phyloP scores from a whole-genome alignment of 306 rosid genomes.

The Erythrophleum fordii region DNA sequence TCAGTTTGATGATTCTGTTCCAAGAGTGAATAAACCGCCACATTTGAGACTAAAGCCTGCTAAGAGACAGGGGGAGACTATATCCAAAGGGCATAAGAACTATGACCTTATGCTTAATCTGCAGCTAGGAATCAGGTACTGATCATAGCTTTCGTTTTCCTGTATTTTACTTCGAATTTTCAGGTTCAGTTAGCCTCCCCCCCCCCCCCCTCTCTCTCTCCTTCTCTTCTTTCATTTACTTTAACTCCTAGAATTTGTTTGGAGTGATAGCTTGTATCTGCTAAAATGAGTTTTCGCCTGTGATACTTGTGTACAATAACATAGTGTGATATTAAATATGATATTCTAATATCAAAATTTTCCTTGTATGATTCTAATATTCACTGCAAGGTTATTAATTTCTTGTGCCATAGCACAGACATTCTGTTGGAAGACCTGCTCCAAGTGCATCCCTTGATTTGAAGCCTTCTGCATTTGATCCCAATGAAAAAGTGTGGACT shows the following conservation, averaged over 20 bases:
- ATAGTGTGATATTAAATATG: not conserved
- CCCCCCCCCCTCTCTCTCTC: too few relatives aligned
- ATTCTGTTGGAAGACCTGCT: slow-evolving; percentile 99
- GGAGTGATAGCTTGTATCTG: not conserved
- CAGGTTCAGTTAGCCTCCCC: not conserved
- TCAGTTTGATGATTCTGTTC: slow-evolving; percentile 31
- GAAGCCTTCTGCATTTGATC: slow-evolving; percentile 90
- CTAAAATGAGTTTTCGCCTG: not conserved
- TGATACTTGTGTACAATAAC: not conserved
- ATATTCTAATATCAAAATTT: not conserved
- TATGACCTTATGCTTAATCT: slow-evolving; percentile 76
- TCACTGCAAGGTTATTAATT: slow-evolving; percentile 57
- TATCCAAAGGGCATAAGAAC: slow-evolving; percentile 72
- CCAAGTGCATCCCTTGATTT: slow-evolving; percentile 88
- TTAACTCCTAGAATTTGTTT: not conserved
- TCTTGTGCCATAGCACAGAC: slow-evolving; percentile 90
- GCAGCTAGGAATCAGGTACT: slow-evolving; percentile 77
- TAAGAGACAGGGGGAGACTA: slow-evolving; percentile 62
- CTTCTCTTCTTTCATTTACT: not conserved
- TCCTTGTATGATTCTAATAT: slow-evolving; percentile 43
- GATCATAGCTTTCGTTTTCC: slow-evolving; percentile 28
- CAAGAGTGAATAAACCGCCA: slow-evolving; percentile 27
- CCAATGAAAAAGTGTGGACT: slow-evolving; percentile 95
- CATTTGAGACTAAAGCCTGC: slow-evolving; percentile 40
- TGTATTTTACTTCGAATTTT: not conserved